A percentile compares a stretch with the other conserved stretches of the same genome.
Evolutionary conservation across 83 land plant species (phyloP).

Genomic region (Thuja plicata): DNA sequence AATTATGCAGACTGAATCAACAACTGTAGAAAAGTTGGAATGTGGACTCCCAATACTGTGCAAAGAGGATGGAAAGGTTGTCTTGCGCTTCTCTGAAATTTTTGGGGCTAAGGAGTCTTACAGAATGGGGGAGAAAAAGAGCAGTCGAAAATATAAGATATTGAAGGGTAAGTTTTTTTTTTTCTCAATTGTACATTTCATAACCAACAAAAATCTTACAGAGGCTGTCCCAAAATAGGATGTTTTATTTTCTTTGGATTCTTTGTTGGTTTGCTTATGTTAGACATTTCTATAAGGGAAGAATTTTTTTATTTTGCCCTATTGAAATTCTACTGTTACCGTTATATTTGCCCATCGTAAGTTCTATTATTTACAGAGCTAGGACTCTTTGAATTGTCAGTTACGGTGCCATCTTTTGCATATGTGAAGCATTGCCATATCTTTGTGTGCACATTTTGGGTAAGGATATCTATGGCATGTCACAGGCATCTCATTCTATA

Average conservation of each 20-base stretch:
- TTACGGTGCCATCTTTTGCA: neutral
- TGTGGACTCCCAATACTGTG: constrained; percentile 66
- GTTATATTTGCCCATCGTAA: neutral
- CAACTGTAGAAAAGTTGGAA: constrained; percentile 14
- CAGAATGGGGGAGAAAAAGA: constrained; percentile 48
- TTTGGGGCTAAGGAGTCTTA: constrained; percentile 79
- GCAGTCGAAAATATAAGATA: constrained; percentile 13
- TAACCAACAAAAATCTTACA: neutral
- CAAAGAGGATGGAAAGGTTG: constrained; percentile 81
- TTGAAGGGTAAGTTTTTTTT: constrained; percentile 34
- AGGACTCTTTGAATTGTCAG: neutral
- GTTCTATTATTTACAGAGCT: neutral
- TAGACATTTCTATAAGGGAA: neutral
- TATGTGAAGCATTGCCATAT: neutral
- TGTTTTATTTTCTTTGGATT: neutral
- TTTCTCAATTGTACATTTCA: neutral
- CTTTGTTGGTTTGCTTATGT: neutral
- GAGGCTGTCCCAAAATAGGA: neutral
- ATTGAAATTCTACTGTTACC: neutral
- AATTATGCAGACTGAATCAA: constrained; percentile 18
- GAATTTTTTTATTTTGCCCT: neutral
- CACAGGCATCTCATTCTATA: neutral
- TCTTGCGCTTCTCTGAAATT: constrained; percentile 92
- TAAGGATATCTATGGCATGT: neutral
- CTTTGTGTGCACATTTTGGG: neutral